A percentile compares a stretch with the other conserved stretches of the same genome.
Conservation (phyloP, 176 grass and related monocot species). For the Rhynchospora pubera region DNA sequence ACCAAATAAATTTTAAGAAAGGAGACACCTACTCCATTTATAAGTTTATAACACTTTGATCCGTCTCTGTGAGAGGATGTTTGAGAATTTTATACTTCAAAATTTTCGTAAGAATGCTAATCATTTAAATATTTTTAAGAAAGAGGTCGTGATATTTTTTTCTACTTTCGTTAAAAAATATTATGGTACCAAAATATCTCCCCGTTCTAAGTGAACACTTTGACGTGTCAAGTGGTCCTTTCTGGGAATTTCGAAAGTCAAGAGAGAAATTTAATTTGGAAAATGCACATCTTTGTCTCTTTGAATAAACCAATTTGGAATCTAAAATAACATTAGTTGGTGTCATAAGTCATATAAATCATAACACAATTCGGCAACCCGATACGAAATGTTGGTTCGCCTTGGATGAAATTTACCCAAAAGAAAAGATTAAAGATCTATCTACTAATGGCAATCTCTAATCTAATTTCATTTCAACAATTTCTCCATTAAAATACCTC, state of each 20-base stretch:
- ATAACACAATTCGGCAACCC: background rate
- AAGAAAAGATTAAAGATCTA: background rate
- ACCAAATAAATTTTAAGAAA: no score
- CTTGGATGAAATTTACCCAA: background rate
- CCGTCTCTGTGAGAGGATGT: no score
- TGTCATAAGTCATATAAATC: background rate
- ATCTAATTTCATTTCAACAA: background rate
- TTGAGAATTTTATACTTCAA: no score
- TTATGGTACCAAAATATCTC: no score
- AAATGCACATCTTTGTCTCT: background rate
- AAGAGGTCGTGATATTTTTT: no score
- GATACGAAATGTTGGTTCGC: background rate
- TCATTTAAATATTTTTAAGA: no score
- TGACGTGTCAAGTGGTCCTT: background rate
- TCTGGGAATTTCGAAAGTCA: background rate
- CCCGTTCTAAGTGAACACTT: background rate
- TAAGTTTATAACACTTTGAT: no score
- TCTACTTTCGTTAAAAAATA: no score
- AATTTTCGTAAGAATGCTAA: no score
- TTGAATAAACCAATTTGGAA: background rate
- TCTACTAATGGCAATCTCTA: background rate
- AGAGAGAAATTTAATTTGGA: background rate
- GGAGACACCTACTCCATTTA: no score
- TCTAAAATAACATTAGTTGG: background rate
- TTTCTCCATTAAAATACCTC: slow-evolving; percentile 4